Conservation (phyloP, 108 stramenopile genomes). For the Halocafeteria seosinensis region DNA sequence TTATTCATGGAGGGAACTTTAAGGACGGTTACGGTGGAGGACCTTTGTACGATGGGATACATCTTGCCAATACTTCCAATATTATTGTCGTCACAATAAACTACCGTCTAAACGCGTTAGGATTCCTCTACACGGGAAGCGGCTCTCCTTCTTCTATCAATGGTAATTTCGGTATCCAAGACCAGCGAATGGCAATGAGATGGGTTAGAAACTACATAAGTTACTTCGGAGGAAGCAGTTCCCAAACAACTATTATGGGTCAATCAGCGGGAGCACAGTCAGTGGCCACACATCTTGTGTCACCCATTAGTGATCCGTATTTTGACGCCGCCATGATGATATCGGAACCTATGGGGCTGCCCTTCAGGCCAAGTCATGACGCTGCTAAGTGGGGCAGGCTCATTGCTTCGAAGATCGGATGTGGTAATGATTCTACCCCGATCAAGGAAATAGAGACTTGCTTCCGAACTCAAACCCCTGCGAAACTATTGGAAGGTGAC, state of each 20-base stretch:
- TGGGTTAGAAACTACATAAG: constrained; percentile 42
- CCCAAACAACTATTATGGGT: constrained; percentile 12
- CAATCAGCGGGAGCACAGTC: constrained; percentile 13
- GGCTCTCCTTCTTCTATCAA: not conserved
- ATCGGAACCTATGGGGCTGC: constrained; percentile 5
- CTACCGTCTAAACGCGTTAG: constrained; percentile 20
- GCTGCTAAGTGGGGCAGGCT: no score
- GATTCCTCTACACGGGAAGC: constrained; percentile 6
- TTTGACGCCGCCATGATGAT: constrained; percentile 1
- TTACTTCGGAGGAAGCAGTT: constrained; percentile 18
- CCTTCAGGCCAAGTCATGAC: not conserved
- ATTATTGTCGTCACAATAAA: constrained; percentile 14
- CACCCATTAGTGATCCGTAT: constrained; percentile 4
- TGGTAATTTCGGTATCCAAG: constrained; percentile 13
- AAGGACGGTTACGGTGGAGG: constrained; percentile 9
- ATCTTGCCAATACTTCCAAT: not conserved
- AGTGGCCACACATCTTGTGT: constrained; percentile 9
- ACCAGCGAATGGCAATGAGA: constrained; percentile 17
- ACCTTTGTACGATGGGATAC: constrained; percentile 24
- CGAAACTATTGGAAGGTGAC: no score
- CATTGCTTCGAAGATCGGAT: not conserved
- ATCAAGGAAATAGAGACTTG: no score
- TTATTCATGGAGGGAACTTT: not conserved
- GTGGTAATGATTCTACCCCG: no score
- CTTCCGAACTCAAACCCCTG: no score